Evolutionary conservation across 495 filamentous ascomycete genomes (phyloP), one percentile per base, ranked within the genome.

Genomic region (Wilcoxina mikolae): DNA sequence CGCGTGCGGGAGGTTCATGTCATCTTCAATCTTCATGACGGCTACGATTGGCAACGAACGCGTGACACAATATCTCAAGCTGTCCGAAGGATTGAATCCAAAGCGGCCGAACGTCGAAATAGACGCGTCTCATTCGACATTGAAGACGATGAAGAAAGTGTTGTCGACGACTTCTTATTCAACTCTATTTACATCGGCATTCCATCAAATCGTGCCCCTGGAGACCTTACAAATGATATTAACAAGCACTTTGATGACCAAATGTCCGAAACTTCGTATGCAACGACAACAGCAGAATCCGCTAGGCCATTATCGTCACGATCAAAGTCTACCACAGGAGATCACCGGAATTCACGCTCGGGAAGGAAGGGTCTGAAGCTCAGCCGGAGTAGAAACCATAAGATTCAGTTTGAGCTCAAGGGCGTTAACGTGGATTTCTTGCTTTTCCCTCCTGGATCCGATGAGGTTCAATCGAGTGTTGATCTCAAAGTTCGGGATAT

Each of bases 101-200:
- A 81, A 60, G 88, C 85, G 12, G 78, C 81, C 18, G 85, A 95
- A 61, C 78, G 82, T 24, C 75, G 78, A 38, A 70, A 73, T 22
- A 73, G 74, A 53, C 60, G 64, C 15, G 67, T 71, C 5, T 67
- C 69, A 12, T 69, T 71, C n/a, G 74, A 79, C 22, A 69, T 74
- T 45, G 75, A 76, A 0, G 80, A 86, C 7, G 87, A 95, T 22
- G 79, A 86, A 38, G 85, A 87, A 61, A 83, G 83, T 1, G 81
- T 90, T 15, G 93, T 96, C 67, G 88, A 82, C 0, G 91, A 96
- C 65, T 93, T 88, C 62, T 75, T 99, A 20, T 99, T 99, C 76
- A 95, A 96, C 61, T 96, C 91, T 0, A 94, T 99, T 46, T 99
- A 95, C 69, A 94, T 99, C 52, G 89, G 84, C 20, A 85, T 99